Conservation (phyloP, 2,329 filamentous ascomycete species). For the Claviceps quebecensis region DNA sequence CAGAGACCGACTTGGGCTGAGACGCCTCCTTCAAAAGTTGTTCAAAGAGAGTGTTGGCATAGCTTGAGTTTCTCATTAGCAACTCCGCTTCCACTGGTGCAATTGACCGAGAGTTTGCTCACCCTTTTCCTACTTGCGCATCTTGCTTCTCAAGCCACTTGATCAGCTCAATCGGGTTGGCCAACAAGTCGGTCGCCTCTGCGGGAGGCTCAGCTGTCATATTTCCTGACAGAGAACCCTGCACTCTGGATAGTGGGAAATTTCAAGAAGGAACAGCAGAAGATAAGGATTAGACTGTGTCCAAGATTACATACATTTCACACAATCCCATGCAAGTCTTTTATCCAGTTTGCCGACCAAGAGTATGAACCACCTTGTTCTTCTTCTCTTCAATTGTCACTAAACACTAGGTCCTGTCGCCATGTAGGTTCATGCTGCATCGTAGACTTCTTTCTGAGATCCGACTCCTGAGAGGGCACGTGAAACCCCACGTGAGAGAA, state of each 20-base stretch:
- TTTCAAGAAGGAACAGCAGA: not conserved
- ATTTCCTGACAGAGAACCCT: not conserved
- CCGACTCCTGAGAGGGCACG: constrained; percentile 12
- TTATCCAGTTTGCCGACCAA: not conserved
- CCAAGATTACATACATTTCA: constrained; percentile 1
- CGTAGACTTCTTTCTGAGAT: not conserved
- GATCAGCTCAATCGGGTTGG: constrained; percentile 22
- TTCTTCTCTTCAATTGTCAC: not conserved
- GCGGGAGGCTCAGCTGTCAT: constrained; percentile 11
- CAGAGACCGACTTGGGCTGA: constrained; percentile 40
- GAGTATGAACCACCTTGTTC: not conserved
- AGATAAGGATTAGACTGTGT: not conserved
- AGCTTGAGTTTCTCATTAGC: constrained; percentile 8
- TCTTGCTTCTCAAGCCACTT: constrained; percentile 31
- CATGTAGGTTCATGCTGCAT: not conserved
- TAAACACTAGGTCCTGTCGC: no score
- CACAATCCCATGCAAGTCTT: not conserved
- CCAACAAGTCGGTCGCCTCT: constrained; percentile 19
- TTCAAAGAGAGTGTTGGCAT: constrained; percentile 29
- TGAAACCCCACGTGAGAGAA: constrained; percentile 19
- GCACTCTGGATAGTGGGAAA: not conserved
- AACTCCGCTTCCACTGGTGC: not conserved
- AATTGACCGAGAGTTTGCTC: constrained; percentile 10
- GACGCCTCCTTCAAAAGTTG: constrained; percentile 33
- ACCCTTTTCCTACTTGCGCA: constrained; percentile 21